Evolutionary conservation across 164 flowering plant species (phyloP).

Genomic region (Annona squamosa): DNA sequence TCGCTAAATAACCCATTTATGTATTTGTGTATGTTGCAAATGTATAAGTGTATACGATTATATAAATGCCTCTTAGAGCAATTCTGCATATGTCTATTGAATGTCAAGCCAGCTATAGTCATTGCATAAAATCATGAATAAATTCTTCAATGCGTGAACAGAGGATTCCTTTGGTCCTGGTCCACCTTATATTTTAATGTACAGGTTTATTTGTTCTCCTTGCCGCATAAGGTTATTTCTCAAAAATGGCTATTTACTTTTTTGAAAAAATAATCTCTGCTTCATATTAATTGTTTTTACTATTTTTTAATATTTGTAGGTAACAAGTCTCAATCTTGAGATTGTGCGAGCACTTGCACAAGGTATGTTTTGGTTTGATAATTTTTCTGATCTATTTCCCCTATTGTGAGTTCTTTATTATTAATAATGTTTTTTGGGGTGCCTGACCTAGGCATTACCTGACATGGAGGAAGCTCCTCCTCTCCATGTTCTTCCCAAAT

Average conservation of each 20-base stretch:
- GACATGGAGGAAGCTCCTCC: too few species aligned
- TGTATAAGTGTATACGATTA: background rate
- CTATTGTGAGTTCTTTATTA: background rate
- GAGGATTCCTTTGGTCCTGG: background rate
- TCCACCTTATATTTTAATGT: background rate
- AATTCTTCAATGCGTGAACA: background rate
- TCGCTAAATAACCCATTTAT: too few species aligned
- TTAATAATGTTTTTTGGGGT: too few species aligned
- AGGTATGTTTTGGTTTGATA: slow-evolving; percentile 35
- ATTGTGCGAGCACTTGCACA: slow-evolving; percentile 89
- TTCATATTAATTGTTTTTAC: background rate
- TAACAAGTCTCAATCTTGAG: slow-evolving; percentile 83
- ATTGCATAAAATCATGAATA: background rate
- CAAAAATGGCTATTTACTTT: background rate
- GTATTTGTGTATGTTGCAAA: background rate
- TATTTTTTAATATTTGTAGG: slow-evolving; percentile 37
- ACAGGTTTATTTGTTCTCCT: background rate
- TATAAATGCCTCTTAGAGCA: background rate
- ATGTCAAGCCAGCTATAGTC: background rate
- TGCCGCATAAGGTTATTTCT: background rate
- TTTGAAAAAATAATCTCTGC: background rate
- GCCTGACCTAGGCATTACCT: too few species aligned
- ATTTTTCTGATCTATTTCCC: background rate
- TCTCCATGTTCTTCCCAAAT: too few species aligned
- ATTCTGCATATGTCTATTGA: background rate